These are phyloP conservation scores for Tulasnella sp. DNA, from an alignment of 768 basidiomycete species.

Conservation along the genomic window DNA sequence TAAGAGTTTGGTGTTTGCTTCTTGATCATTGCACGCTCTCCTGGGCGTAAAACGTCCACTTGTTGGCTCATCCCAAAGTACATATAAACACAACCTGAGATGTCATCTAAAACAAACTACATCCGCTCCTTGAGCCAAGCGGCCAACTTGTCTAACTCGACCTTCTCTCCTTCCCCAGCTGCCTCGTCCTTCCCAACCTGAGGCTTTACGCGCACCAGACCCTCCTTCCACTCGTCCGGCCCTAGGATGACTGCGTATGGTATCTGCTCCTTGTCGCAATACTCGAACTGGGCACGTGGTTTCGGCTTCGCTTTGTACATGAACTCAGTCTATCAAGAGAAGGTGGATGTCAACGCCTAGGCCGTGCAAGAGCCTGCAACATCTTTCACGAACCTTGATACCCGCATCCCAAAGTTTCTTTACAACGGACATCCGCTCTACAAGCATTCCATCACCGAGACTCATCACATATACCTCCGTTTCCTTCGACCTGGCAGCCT, in stretches of 20 bases:
- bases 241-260: conserved; percentile 94
- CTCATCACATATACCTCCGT: conserved; percentile 94
- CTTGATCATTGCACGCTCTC: too few species aligned
- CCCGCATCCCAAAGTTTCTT: conserved; percentile 79
- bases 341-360: neutral
- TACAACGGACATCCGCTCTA: conserved; percentile 77
- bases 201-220: conserved; percentile 86
- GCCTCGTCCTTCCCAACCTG: conserved; percentile 62
- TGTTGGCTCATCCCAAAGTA: neutral
- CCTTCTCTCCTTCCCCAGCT: conserved; percentile 60
- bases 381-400: conserved; percentile 62
- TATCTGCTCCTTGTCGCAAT: conserved; percentile 85
- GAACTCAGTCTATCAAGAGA: conserved; percentile 69
- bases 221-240: conserved; percentile 74
- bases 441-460: conserved; percentile 81
- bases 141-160: conserved; percentile 59
- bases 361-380: neutral
- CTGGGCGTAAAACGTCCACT: too few species aligned
- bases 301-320: conserved; percentile 92
- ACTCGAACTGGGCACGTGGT: conserved; percentile 77
- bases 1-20: too few species aligned
- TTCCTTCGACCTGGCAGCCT: conserved; percentile 62
- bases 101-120: neutral
- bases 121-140: conserved; percentile 49
- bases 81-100: neutral